Percentiles rank a stretch among this genome's conserved stretches.
Conservation (phyloP, 768 basidiomycete species). For the Suillus spraguei region DNA sequence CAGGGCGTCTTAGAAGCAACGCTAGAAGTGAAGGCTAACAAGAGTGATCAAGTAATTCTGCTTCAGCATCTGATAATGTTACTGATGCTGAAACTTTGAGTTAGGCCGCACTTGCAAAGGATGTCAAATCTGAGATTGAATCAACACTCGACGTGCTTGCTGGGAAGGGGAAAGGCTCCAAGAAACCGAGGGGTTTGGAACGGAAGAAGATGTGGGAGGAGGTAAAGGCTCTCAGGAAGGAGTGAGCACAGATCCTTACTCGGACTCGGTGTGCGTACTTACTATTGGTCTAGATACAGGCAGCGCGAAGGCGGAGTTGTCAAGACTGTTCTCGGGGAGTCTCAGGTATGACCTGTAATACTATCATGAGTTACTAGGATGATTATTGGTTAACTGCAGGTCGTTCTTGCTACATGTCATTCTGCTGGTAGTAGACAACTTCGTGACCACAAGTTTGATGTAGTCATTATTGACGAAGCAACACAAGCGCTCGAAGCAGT, state of each 20-base stretch:
- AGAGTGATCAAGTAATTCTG: conserved; percentile 63
- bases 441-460: conserved; percentile 79
- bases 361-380: background rate
- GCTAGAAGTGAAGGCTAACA: conserved; percentile 69
- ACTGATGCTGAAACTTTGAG: conserved; percentile 10
- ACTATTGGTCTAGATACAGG: conserved; percentile 62
- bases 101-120: conserved; percentile 80
- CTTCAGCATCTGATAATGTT: background rate
- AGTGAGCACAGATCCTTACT: conserved; percentile 50
- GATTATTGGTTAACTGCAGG: conserved; percentile 37
- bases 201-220: conserved; percentile 87
- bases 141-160: conserved; percentile 63
- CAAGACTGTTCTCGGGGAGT: conserved; percentile 74
- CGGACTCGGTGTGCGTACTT: conserved; percentile 7
- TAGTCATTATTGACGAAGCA: conserved; percentile 96
- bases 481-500: conserved; percentile 97
- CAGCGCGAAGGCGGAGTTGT: conserved; percentile 87
- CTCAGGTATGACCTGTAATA: conserved; percentile 52
- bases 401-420: conserved; percentile 94
- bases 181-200: conserved; percentile 68
- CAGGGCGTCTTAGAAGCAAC: conserved; percentile 69
- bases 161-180: conserved; percentile 74
- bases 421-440: conserved; percentile 87
- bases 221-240: conserved; percentile 84
- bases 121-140: conserved; percentile 88